Evolutionary conservation across 805 yeast genomes (phyloP).

Genomic region (Candida saitoana): DNA sequence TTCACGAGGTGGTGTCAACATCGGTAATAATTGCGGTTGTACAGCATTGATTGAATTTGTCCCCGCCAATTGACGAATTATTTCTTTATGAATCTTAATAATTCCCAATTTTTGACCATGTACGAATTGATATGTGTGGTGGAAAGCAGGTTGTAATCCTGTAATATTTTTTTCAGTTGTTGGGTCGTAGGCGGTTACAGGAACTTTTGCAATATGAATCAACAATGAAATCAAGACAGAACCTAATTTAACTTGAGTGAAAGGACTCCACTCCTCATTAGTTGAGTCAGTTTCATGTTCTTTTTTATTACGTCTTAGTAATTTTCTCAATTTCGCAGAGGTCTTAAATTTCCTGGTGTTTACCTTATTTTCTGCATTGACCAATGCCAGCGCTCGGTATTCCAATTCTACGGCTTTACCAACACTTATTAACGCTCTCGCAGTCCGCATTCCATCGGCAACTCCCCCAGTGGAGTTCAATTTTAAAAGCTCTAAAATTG

Average conservation of each 20-base stretch:
- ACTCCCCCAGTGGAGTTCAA: slow-evolving; percentile 72
- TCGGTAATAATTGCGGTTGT: slow-evolving; percentile 86
- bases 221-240: slow-evolving; percentile 71
- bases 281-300: slow-evolving; percentile 9
- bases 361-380: slow-evolving; percentile 53
- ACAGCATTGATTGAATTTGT: slow-evolving; percentile 61
- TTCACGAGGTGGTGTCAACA: slow-evolving; percentile 85
- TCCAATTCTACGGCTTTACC: slow-evolving; percentile 85
- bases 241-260: slow-evolving; percentile 62
- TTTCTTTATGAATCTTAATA: slow-evolving; percentile 65
- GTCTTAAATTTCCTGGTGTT: slow-evolving; percentile 42
- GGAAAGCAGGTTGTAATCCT: slow-evolving; percentile 85
- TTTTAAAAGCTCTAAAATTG: slow-evolving; percentile 77
- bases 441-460: slow-evolving; percentile 77
- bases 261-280: slow-evolving; percentile 22
- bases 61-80: slow-evolving; percentile 63
- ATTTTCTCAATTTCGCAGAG: slow-evolving; percentile 44
- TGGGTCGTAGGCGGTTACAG: slow-evolving; percentile 79
- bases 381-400: slow-evolving; percentile 64
- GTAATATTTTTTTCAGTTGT: slow-evolving; percentile 59
- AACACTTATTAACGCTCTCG: slow-evolving; percentile 74
- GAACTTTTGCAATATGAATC: slow-evolving; percentile 76
- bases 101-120: slow-evolving; percentile 81
- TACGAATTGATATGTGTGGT: slow-evolving; percentile 79
- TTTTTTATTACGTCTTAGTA: slow-evolving; percentile 23